Evolutionary conservation across 768 basidiomycete genomes (phyloP).

Genomic region (Strobilomyces dryophilus): DNA sequence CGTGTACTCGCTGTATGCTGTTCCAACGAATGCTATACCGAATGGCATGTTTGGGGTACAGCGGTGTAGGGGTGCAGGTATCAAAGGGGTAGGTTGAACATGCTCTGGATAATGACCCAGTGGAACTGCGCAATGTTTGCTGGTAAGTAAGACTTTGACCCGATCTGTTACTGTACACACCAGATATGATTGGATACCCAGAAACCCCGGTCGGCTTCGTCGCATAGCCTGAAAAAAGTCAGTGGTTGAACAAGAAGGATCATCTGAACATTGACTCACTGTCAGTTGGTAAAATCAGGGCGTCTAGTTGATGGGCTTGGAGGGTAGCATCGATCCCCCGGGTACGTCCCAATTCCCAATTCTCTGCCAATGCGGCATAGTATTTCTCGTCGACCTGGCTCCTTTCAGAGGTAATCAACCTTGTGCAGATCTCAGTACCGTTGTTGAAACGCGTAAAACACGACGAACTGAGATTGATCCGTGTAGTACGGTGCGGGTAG

Average conservation of each 20-base stretch:
- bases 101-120: constrained; percentile 55
- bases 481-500: constrained; percentile 33
- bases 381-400: constrained; percentile 38
- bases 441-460: not conserved
- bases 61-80: constrained; percentile 38
- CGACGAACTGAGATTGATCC: constrained; percentile 34
- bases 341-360: constrained; percentile 47
- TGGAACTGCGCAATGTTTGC: constrained; percentile 37
- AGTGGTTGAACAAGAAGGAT: not conserved
- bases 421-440: constrained; percentile 9
- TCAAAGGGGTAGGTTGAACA: constrained; percentile 35
- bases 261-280: constrained; percentile 19
- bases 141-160: constrained; percentile 1
- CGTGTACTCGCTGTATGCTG: constrained; percentile 55
- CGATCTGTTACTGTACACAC: constrained; percentile 28
- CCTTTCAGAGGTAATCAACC: constrained; percentile 22
- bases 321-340: constrained; percentile 53
- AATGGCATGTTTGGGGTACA: constrained; percentile 50
- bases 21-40: constrained; percentile 59
- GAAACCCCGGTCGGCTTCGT: constrained; percentile 45
- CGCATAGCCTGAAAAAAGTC: constrained; percentile 20
- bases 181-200: constrained; percentile 65
- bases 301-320: constrained; percentile 44
- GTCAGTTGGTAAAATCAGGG: constrained; percentile 45
- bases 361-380: constrained; percentile 41